A percentile compares a stretch with the other conserved stretches of the same genome.
Conservation (phyloP, 192 early-diverging fungal species). For the Chytriomyces confervae region DNA sequence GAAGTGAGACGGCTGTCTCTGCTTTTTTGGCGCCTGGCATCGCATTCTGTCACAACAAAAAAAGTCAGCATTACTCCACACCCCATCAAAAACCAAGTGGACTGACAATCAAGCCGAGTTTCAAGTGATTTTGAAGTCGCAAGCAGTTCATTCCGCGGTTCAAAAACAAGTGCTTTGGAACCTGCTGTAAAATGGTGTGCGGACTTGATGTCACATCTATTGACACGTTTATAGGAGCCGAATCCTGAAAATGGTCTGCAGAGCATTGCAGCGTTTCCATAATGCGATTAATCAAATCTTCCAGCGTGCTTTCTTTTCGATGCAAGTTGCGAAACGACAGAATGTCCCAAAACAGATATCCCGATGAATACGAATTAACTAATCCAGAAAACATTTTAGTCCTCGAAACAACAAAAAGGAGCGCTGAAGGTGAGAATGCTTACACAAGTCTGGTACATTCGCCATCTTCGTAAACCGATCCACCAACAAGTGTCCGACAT, state of each 20-base stretch:
- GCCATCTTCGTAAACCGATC: neutral
- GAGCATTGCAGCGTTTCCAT: neutral
- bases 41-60: conserved; percentile 2
- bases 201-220: neutral
- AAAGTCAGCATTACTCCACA: neutral
- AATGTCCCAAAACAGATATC: conserved; percentile 23
- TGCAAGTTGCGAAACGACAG: neutral
- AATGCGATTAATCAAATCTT: neutral
- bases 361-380: conserved; percentile 12
- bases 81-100: neutral
- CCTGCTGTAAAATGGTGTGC: neutral
- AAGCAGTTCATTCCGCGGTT: conserved; percentile 21
- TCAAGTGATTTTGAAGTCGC: conserved; percentile 18
- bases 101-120: conserved; percentile 17
- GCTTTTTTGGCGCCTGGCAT: neutral
- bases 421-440: neutral
- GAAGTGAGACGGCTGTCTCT: neutral
- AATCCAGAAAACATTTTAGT: neutral
- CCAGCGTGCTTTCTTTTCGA: too few species aligned
- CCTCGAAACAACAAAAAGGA: neutral
- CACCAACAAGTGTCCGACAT: conserved; percentile 7
- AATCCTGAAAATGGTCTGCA: neutral
- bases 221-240: too few species aligned
- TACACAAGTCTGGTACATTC: neutral
- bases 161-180: conserved; percentile 3